Evolutionary conservation across 1,139 yeast genomes (phyloP).

Genomic region (Debaryomycetaceae sp.): DNA sequence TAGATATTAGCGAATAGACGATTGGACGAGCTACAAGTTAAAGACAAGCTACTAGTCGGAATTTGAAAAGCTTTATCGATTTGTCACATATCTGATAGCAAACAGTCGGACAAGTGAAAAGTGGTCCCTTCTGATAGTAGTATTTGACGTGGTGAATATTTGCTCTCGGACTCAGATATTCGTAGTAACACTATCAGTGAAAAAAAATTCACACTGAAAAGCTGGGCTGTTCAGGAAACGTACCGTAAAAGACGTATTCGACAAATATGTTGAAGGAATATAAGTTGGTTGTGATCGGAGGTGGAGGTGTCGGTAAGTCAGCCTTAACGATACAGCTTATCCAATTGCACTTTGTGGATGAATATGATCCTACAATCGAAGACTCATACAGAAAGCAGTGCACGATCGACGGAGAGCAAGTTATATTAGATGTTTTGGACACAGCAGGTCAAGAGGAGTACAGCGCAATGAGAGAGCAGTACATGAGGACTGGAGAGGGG

Average conservation of each 20-base stretch:
- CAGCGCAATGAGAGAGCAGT: constrained; percentile 90
- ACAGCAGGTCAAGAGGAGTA: constrained; percentile 99
- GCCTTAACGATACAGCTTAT: constrained; percentile 89
- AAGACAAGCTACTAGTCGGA: no score
- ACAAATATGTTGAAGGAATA: constrained; percentile 54
- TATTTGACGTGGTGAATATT: not conserved
- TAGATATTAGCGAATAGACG: no score
- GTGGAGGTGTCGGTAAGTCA: constrained; percentile 98
- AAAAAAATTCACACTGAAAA: not conserved
- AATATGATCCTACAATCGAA: constrained; percentile 96
- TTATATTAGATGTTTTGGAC: constrained; percentile 73
- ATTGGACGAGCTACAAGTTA: no score
- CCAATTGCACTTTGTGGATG: constrained; percentile 91
- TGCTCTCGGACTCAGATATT: not conserved
- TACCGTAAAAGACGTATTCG: not conserved
- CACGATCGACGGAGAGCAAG: constrained; percentile 48
- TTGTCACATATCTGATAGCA: no score
- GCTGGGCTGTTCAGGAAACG: not conserved
- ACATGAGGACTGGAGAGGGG: constrained; percentile 94
- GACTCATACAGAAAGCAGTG: constrained; percentile 63
- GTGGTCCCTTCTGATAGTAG: no score
- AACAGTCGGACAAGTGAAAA: no score
- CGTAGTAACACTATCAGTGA: not conserved
- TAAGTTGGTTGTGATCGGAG: constrained; percentile 93
- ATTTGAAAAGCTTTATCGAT: no score